These are phyloP conservation scores for Nicotiana otophora DNA, from an alignment of 257 asterid species.

Conservation along the genomic window DNA sequence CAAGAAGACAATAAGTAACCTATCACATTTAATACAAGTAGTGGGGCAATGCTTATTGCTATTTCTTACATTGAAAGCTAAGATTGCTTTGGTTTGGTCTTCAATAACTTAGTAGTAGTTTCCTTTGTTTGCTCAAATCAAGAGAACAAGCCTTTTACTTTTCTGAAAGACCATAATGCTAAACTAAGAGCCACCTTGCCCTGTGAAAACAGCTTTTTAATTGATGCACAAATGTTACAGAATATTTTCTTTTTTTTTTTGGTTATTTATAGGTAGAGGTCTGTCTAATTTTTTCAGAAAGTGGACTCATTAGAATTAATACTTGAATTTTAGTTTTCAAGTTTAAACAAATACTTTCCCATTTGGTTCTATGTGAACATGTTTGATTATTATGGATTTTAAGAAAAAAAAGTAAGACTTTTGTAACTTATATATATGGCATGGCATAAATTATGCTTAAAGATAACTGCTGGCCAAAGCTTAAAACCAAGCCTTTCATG, in stretches of 20 bases:
- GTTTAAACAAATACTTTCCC: too few relatives aligned
- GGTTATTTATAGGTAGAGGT: not conserved
- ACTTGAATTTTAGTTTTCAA: too few relatives aligned
- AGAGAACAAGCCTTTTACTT: not conserved
- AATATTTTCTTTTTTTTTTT: not conserved
- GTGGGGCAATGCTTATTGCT: not conserved
- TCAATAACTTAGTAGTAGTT: not conserved
- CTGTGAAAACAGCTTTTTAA: not conserved
- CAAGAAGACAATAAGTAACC: not conserved
- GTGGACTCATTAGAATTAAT: too few relatives aligned
- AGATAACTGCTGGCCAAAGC: not conserved
- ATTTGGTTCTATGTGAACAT: too few relatives aligned
- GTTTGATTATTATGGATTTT: rapidly evolving
- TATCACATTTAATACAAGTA: not conserved
- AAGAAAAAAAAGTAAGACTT: too few relatives aligned
- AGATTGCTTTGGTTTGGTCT: not conserved
- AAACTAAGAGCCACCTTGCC: not conserved
- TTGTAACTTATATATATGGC: too few relatives aligned
- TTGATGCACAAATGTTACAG: not conserved
- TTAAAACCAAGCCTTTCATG: too few relatives aligned
- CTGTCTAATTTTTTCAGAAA: too few relatives aligned
- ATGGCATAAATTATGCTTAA: not conserved
- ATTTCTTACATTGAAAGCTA: slow-evolving; percentile 2
- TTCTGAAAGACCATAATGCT: not conserved
- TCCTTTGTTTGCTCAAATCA: not conserved